Evolutionary conservation across 192 early-diverging fungal species (phyloP).

Genomic region (Coemansia brasiliensis): DNA sequence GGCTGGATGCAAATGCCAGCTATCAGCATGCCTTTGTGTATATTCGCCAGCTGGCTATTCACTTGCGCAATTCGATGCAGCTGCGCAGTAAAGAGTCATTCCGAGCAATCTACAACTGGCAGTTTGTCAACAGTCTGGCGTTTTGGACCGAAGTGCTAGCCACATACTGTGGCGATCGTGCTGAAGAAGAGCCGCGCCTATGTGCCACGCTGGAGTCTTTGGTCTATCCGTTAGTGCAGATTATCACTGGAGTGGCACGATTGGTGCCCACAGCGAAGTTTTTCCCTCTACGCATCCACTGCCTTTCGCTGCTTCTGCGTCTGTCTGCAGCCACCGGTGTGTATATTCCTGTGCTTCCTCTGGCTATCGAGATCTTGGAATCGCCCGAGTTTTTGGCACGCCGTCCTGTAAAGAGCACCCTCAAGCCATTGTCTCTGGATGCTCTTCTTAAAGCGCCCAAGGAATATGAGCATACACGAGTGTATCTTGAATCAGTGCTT

Average conservation of each 20-base stretch:
- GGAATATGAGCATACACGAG: slow-evolving; percentile 77
- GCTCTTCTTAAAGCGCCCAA: slow-evolving; percentile 77
- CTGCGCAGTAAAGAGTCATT: slow-evolving; percentile 83
- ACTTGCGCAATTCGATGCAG: slow-evolving; percentile 85
- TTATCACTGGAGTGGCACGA: slow-evolving; percentile 72
- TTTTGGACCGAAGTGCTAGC: slow-evolving; percentile 86
- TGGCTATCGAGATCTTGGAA: slow-evolving; percentile 82
- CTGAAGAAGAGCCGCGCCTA: slow-evolving; percentile 50
- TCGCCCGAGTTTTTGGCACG: slow-evolving; percentile 69
- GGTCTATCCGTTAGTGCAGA: slow-evolving; percentile 88
- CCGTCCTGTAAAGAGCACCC: slow-evolving; percentile 73
- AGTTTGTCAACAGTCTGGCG: slow-evolving; percentile 88
- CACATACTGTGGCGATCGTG: slow-evolving; percentile 65
- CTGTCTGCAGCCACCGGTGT: slow-evolving; percentile 69
- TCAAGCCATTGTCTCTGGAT: slow-evolving; percentile 84
- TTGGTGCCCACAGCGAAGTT: slow-evolving; percentile 87
- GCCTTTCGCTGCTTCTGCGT: slow-evolving; percentile 70
- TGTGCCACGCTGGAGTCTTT: slow-evolving; percentile 63
- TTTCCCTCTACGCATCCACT: slow-evolving; percentile 91
- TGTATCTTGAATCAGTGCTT: slow-evolving; percentile 80
- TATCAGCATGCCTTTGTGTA: slow-evolving; percentile 95
- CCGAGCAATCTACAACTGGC: slow-evolving; percentile 96
- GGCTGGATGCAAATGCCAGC: slow-evolving; percentile 69
- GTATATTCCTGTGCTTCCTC: slow-evolving; percentile 76
- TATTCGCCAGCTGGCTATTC: slow-evolving; percentile 90